Percentiles rank a stretch among this genome's conserved stretches.
Evolutionary conservation across 1,139 yeast genomes (phyloP).

Genomic region (Arxiozyma heterogenica): DNA sequence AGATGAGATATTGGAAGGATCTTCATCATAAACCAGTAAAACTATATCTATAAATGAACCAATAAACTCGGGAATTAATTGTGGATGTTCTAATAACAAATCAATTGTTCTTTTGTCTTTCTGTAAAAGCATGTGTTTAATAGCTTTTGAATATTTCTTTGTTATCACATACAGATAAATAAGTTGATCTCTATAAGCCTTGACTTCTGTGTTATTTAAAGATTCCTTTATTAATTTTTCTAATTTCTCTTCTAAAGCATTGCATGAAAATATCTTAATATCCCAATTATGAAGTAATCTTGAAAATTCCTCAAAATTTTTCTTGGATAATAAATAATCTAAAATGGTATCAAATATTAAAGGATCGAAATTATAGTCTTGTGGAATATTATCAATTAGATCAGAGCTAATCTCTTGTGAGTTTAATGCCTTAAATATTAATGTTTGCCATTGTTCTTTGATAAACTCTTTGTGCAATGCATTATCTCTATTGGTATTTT

Average conservation of each 20-base stretch:
- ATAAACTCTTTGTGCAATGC: conserved; percentile 31
- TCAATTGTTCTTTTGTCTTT: conserved; percentile 48
- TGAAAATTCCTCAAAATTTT: conserved; percentile 34
- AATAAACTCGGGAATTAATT: conserved; percentile 46
- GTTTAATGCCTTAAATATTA: conserved; percentile 49
- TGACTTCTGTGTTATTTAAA: conserved; percentile 17
- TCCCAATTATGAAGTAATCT: conserved; percentile 52
- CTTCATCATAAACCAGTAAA: conserved; percentile 31
- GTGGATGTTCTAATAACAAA: conserved; percentile 47
- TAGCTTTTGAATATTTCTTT: conserved; percentile 54
- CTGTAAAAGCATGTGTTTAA: conserved; percentile 49
- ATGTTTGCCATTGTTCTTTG: conserved; percentile 53
- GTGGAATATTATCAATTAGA: conserved; percentile 41
- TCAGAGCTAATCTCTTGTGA: conserved; percentile 36
- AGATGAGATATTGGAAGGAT: neutral
- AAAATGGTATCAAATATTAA: conserved; percentile 47
- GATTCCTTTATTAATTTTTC: conserved; percentile 33
- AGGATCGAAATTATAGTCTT: conserved; percentile 32
- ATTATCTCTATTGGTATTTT: conserved; percentile 26
- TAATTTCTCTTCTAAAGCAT: conserved; percentile 38
- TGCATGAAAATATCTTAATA: conserved; percentile 42
- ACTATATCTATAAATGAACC: conserved; percentile 46
- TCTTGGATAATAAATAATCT: conserved; percentile 37
- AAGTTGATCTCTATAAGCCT: conserved; percentile 40
- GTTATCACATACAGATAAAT: conserved; percentile 50